A percentile compares a stretch with the other conserved stretches of the same genome.
Evolutionary conservation across 129 eudicot species (phyloP).

Genomic region (Lonicera japonica): DNA sequence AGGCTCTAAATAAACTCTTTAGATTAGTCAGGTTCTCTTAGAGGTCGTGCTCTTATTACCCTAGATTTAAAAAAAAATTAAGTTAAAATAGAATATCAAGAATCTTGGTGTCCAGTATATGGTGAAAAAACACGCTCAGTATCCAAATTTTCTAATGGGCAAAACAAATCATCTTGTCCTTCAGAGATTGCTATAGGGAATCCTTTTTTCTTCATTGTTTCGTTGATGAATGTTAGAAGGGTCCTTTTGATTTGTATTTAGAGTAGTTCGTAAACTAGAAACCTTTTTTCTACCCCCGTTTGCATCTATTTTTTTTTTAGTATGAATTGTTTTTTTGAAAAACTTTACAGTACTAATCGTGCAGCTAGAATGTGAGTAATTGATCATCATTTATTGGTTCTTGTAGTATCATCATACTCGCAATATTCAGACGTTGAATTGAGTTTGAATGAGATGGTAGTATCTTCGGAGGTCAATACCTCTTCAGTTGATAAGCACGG

Average conservation of each 20-base stretch:
- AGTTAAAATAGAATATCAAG: too few species aligned
- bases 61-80: too few species aligned
- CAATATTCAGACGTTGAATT: slow-evolving; percentile 56
- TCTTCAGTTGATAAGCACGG: slow-evolving; percentile 45
- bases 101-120: too few species aligned
- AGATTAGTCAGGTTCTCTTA: too few species aligned
- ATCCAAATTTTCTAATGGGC: too few species aligned
- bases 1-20: too few species aligned
- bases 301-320: neutral
- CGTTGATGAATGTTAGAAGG: too few species aligned
- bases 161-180: too few species aligned
- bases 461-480: slow-evolving; percentile 44
- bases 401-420: slow-evolving; percentile 64
- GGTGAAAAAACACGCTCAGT: too few species aligned
- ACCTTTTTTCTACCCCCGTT: neutral
- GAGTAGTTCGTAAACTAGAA: neutral
- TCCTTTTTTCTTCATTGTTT: too few species aligned
- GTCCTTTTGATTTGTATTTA: neutral
- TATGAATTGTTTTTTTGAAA: neutral
- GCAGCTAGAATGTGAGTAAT: neutral
- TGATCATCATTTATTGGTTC: slow-evolving; percentile 11
- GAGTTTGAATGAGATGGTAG: slow-evolving; percentile 42
- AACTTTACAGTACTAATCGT: neutral
- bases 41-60: too few species aligned
- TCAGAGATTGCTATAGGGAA: too few species aligned